Conservation (phyloP, 371 early-diverging fungal genomes). For the Aphelidium insulamus region DNA sequence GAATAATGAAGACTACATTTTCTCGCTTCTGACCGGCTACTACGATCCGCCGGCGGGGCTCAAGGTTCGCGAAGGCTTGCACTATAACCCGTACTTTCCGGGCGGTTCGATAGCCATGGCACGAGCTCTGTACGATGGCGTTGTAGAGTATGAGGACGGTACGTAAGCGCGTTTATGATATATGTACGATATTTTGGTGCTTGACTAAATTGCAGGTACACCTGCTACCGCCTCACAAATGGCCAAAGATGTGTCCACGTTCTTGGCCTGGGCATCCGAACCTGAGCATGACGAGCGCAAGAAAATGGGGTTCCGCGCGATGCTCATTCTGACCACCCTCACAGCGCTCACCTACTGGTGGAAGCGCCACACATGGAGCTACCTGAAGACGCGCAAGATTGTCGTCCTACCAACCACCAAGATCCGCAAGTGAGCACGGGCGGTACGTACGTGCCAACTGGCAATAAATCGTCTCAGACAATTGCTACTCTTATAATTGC, state of each 20-base stretch:
- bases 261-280: slow-evolving; percentile 85
- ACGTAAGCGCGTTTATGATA: too few relatives aligned
- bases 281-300: slow-evolving; percentile 94
- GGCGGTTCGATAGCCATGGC: slow-evolving; percentile 97
- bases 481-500: too few relatives aligned
- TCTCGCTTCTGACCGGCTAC: slow-evolving; percentile 84
- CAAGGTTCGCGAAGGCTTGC: slow-evolving; percentile 76
- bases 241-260: slow-evolving; percentile 87
- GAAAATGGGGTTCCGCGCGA: slow-evolving; percentile 80
- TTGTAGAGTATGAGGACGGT: slow-evolving; percentile 92
- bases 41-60: slow-evolving; percentile 90
- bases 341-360: slow-evolving; percentile 38
- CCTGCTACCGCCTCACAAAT: slow-evolving; percentile 91
- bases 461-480: too few relatives aligned
- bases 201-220: slow-evolving; percentile 19
- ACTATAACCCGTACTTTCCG: slow-evolving; percentile 97
- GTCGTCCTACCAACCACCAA: too few relatives aligned
- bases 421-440: too few relatives aligned
- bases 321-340: slow-evolving; percentile 28
- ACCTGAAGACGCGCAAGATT: slow-evolving; percentile 59
- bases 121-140: slow-evolving; percentile 71
- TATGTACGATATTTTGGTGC: neutral
- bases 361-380: slow-evolving; percentile 56
- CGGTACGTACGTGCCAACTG: too few relatives aligned
- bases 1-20: slow-evolving; percentile 85